Conservation (phyloP, 768 basidiomycete genomes). For the Asterophora parasitica region DNA sequence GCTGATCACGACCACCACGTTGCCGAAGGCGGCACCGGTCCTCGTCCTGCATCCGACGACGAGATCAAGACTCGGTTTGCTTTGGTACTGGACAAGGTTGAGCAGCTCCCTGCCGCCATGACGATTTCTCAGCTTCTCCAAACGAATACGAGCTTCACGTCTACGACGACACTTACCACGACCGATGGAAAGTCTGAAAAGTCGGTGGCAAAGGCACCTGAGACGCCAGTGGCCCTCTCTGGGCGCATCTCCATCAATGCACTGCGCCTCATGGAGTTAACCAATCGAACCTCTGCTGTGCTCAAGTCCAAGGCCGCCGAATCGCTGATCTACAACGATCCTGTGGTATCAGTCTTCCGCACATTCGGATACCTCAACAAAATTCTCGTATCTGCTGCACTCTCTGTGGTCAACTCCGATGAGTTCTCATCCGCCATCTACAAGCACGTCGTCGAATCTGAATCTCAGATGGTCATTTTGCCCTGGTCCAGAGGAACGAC, state of each 20-base stretch:
- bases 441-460: conserved; percentile 49
- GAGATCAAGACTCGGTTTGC: conserved; percentile 57
- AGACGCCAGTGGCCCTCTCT: neutral
- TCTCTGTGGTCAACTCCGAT: conserved; percentile 73
- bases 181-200: conserved; percentile 29
- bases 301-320: conserved; percentile 78
- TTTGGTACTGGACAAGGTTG: conserved; percentile 75
- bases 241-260: conserved; percentile 54
- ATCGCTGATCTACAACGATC: conserved; percentile 62
- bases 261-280: conserved; percentile 85
- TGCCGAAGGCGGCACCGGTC: conserved; percentile 19
- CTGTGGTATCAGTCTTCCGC: conserved; percentile 67
- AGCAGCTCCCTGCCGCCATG: conserved; percentile 81
- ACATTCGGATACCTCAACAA: conserved; percentile 73
- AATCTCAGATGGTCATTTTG: conserved; percentile 72
- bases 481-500: conserved; percentile 67
- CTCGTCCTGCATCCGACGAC: conserved; percentile 25
- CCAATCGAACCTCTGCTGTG: conserved; percentile 82
- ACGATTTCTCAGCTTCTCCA: conserved; percentile 73
- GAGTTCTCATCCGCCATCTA: conserved; percentile 68
- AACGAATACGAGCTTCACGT: conserved; percentile 12
- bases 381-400: conserved; percentile 59
- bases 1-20: conserved; percentile 15
- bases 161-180: conserved; percentile 7
- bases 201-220: conserved; percentile 9